phyloP scores from a whole-genome alignment of 139 green algal species.

The Chlorella sp. region DNA sequence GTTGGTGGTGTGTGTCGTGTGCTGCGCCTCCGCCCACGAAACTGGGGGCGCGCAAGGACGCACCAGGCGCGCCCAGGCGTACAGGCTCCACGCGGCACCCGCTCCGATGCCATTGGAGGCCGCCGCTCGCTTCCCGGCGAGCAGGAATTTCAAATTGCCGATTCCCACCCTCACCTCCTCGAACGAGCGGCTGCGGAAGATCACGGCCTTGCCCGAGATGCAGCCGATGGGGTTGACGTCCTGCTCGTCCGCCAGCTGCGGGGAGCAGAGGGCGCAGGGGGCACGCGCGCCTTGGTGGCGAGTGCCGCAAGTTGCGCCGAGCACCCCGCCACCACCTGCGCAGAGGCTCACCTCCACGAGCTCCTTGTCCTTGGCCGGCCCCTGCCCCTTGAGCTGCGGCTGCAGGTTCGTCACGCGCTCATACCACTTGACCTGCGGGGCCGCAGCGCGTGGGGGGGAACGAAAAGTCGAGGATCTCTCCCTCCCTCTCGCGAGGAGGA shows the following conservation, averaged over 20 bases:
- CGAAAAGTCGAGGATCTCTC: too few species aligned
- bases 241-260: conserved; percentile 16
- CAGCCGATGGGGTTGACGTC: conserved; percentile 47
- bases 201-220: conserved; percentile 21
- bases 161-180: too few species aligned
- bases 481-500: too few species aligned
- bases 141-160: too few species aligned
- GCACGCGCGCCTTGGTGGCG: not conserved
- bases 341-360: conserved; percentile 20
- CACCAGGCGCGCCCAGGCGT: too few species aligned
- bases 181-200: conserved; percentile 14
- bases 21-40: too few species aligned
- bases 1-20: too few species aligned
- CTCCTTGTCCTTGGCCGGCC: conserved; percentile 15
- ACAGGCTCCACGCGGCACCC: too few species aligned
- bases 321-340: not conserved
- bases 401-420: conserved; percentile 24
- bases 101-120: too few species aligned
- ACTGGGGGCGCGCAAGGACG: too few species aligned
- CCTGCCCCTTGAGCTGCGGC: not conserved
- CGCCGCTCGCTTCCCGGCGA: too few species aligned
- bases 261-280: not conserved
- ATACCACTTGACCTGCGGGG: conserved; percentile 34
- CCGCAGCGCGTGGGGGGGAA: not conserved
- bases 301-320: not conserved